Percentiles rank a stretch among this genome's conserved stretches.
Evolutionary conservation across 2,329 filamentous ascomycete genomes (phyloP).

Genomic region (Gliomastix tumulicola): DNA sequence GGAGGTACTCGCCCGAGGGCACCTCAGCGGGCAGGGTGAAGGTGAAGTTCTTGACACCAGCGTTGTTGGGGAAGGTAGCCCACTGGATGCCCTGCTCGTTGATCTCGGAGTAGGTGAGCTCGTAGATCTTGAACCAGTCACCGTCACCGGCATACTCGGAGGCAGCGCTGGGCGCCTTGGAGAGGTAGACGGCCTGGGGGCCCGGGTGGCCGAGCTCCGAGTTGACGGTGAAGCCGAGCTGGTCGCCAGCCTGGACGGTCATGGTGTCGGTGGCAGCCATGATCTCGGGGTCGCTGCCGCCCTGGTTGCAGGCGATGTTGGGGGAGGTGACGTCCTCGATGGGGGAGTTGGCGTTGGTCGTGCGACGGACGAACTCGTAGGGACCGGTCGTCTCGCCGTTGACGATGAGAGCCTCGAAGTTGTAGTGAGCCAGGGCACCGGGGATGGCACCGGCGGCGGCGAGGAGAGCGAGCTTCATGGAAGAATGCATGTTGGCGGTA

Average conservation of each 20-base stretch:
- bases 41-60: constrained; percentile 13
- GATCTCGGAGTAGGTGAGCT: constrained; percentile 12
- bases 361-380: constrained; percentile 38
- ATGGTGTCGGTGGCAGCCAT: constrained; percentile 17
- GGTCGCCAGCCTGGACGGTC: constrained; percentile 21
- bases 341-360: constrained; percentile 29
- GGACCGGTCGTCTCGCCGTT: constrained; percentile 32
- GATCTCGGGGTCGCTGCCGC: constrained; percentile 20
- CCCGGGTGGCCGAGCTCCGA: constrained; percentile 23
- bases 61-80: constrained; percentile 12
- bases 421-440: constrained; percentile 15
- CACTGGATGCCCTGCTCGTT: constrained; percentile 13
- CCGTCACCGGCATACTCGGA: constrained; percentile 16
- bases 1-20: constrained; percentile 13
- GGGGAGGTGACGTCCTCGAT: constrained; percentile 25
- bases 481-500: constrained; percentile 1
- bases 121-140: constrained; percentile 22
- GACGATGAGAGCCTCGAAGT: constrained; percentile 14
- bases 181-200: constrained; percentile 21
- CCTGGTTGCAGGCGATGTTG: constrained; percentile 24
- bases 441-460: constrained; percentile 5
- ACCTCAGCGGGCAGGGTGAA: constrained; percentile 11
- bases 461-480: neutral
- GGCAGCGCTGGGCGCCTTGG: constrained; percentile 11
- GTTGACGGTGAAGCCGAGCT: constrained; percentile 27